Base-by-base conservation (phyloP, 1,139 yeast genomes). In the Geotrichum aggregatum region DNA sequence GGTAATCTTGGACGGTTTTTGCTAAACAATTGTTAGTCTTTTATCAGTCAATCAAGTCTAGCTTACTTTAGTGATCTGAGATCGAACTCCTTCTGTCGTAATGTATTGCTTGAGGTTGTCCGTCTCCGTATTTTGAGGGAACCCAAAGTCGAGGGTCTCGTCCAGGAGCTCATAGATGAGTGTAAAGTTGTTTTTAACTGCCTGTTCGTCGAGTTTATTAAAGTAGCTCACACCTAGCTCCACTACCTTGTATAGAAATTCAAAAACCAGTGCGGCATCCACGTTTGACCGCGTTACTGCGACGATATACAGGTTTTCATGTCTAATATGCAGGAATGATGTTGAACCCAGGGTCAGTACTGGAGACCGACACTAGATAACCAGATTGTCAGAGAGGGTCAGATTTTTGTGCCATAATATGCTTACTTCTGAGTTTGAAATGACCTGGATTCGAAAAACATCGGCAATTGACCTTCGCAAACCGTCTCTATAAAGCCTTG, bases 261-360 rank as follows among this genome's bases (percentile, higher is more conserved):
- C 97, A 65, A 89, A 78, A 1, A 91, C 79, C 14, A 81, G 71
- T 0, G 91, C 81, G 49, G 94, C 89, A 65, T 92, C 97, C 43
- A 84, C 88, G 66, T 92, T 92, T 45, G 91, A 83, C 57, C 98
- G 76, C 0, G 95, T 80, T 18, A 91, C 92, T 0, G 91, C 95
- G 14, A 91, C 95, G 13, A 88, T 65, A 84, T 95, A 92, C 19
- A 92, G 63, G 54, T 77, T 74, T 14, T 83, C 84, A 52, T 83
- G 79, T 59, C 80, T 79, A 47, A 87, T 83, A 64, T 89, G 91
- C 45, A 89, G 76, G 66, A 91, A 92, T 0, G 96, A 85, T 0
- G 98, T 92, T 0, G 96, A 87, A 1, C 98, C 98, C 42, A 92
- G 71, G 0, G 98, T 92, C 52, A 91, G 71, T 4, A 92, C 83